Conservation (phyloP, 2,329 filamentous ascomycete genomes). For the Aspergillus versicolor region DNA sequence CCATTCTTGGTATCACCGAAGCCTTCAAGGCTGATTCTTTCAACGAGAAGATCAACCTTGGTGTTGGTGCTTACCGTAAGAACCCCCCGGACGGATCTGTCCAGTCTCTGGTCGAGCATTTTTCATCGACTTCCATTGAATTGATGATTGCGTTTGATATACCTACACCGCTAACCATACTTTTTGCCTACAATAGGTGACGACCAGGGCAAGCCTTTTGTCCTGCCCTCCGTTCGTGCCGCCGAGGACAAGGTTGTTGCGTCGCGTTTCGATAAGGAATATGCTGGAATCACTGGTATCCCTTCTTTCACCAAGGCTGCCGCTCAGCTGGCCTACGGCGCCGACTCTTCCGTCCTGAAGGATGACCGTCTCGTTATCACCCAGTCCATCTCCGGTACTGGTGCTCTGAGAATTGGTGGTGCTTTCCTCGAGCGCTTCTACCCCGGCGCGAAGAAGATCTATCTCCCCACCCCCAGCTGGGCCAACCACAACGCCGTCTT, state of each 20-base stretch:
- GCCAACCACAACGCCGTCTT: slow-evolving; percentile 98
- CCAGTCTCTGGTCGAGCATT: not conserved
- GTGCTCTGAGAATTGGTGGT: slow-evolving; percentile 89
- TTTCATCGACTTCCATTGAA: not conserved
- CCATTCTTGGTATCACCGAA: slow-evolving; percentile 72
- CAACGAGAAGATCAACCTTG: slow-evolving; percentile 95
- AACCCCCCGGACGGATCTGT: not conserved
- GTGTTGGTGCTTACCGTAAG: slow-evolving; percentile 91
- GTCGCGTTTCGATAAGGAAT: slow-evolving; percentile 87
- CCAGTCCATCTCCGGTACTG: slow-evolving; percentile 97
- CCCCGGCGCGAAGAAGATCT: slow-evolving; percentile 89
- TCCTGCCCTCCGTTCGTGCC: slow-evolving; percentile 86
- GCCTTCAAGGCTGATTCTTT: slow-evolving; percentile 97
- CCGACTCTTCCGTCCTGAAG: slow-evolving; percentile 71
- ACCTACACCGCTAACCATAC: not conserved
- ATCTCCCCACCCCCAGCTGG: slow-evolving; percentile 95
- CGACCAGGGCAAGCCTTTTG: slow-evolving; percentile 96
- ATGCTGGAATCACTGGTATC: slow-evolving; percentile 94
- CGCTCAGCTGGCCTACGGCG: slow-evolving; percentile 84
- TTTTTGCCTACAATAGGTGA: slow-evolving; percentile 53
- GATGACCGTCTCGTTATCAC: slow-evolving; percentile 82
- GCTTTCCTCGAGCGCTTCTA: slow-evolving; percentile 92
- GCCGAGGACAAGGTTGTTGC: slow-evolving; percentile 86
- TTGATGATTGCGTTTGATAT: not conserved
- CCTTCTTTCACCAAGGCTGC: slow-evolving; percentile 92